phyloP scores from a whole-genome alignment of 2,329 filamentous ascomycete species.

The Colletotrichum sp. region DNA sequence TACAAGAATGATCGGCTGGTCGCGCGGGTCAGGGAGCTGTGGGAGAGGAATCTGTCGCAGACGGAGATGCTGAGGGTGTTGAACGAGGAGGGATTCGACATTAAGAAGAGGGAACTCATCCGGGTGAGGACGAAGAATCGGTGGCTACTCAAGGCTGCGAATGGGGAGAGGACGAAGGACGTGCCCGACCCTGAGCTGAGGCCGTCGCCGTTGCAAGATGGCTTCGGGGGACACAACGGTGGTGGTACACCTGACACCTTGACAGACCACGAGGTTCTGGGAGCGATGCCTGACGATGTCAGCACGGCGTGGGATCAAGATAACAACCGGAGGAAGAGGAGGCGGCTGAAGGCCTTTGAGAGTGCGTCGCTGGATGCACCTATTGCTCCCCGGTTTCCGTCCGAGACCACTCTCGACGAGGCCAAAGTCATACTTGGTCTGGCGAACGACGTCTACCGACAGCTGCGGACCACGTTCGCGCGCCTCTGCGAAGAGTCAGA shows the following conservation, averaged over 20 bases:
- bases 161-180: constrained; percentile 56
- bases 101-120: constrained; percentile 74
- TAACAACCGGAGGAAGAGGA: constrained; percentile 16
- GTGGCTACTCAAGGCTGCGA: constrained; percentile 68
- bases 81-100: constrained; percentile 72
- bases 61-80: constrained; percentile 76
- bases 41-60: constrained; percentile 76
- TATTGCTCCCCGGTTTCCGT: constrained; percentile 76
- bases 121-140: constrained; percentile 72
- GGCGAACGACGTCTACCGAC: constrained; percentile 66
- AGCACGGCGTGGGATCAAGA: not conserved
- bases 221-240: not conserved
- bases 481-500: constrained; percentile 70
- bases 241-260: constrained; percentile 4
- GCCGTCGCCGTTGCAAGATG: not conserved
- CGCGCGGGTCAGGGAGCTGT: constrained; percentile 75
- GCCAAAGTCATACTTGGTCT: constrained; percentile 73
- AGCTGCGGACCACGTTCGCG: constrained; percentile 71
- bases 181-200: not conserved
- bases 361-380: constrained; percentile 68
- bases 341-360: constrained; percentile 13
- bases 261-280: constrained; percentile 10
- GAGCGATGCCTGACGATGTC: not conserved
- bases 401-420: constrained; percentile 82
- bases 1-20: constrained; percentile 73